phyloP scores from a whole-genome alignment of 257 asterid species.

The Ophiorrhiza pumila region DNA sequence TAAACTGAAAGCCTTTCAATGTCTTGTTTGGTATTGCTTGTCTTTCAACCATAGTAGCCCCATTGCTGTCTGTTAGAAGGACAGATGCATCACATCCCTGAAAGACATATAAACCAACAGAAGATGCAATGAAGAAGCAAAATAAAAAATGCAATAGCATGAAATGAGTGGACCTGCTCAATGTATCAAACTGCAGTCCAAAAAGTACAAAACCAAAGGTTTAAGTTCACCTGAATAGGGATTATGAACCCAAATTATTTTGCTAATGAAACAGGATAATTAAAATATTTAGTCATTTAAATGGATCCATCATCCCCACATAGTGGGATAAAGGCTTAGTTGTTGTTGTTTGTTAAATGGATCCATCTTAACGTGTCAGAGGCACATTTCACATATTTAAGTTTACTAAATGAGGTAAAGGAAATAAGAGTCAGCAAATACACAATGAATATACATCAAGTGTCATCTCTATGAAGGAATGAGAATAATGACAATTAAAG shows the following conservation, averaged over 20 bases:
- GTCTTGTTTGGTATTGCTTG: slow-evolving; percentile 32
- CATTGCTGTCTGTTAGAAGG: slow-evolving; percentile 18
- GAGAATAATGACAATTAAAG: not conserved
- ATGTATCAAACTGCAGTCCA: no score
- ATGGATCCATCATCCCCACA: not conserved
- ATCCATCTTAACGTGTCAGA: not conserved
- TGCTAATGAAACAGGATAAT: not conserved
- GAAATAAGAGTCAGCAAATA: not conserved
- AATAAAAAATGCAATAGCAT: not conserved
- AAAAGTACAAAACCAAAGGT: not conserved
- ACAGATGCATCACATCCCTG: slow-evolving; percentile 44
- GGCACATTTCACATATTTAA: not conserved
- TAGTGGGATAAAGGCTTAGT: no score
- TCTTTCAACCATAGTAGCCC: slow-evolving; percentile 20
- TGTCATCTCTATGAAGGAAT: not conserved
- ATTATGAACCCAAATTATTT: not conserved
- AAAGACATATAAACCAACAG: slow-evolving; percentile 4
- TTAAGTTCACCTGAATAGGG: not conserved
- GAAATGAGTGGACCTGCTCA: not conserved
- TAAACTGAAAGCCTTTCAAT: slow-evolving; percentile 29
- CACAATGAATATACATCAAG: not conserved
- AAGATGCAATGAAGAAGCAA: not conserved
- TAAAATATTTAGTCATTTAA: not conserved
- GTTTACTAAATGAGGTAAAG: not conserved
- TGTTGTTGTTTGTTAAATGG: no score